These are phyloP conservation scores for Solanum lycopersicoides DNA, from an alignment of 257 asterid species.

Conservation along the genomic window DNA sequence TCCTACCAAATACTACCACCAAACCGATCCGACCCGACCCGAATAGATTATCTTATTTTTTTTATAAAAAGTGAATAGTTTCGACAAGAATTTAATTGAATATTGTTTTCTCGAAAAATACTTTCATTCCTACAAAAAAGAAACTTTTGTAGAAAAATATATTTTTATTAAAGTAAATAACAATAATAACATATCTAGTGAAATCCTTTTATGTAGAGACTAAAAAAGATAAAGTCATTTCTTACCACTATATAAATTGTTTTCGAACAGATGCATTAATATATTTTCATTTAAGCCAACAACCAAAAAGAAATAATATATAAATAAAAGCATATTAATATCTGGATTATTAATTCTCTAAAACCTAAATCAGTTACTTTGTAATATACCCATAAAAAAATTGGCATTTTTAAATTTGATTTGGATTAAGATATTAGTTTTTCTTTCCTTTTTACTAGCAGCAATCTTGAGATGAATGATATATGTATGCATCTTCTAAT, in stretches of 20 bases:
- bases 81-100: background rate
- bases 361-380: background rate
- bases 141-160: too few species aligned
- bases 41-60: background rate
- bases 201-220: background rate
- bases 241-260: too few species aligned
- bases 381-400: background rate
- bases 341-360: background rate
- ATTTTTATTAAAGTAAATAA: too few species aligned
- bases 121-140: accelerated
- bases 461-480: background rate
- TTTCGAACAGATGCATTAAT: too few species aligned
- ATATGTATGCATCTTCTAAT: background rate
- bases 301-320: too few species aligned
- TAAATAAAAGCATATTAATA: background rate
- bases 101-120: accelerated
- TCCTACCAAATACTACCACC: background rate
- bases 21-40: background rate
- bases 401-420: background rate
- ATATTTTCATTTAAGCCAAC: background rate
- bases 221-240: accelerated
- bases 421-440: background rate
- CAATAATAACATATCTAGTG: accelerated
- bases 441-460: background rate
- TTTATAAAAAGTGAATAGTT: background rate